These are phyloP conservation scores for Pestalotiopsis sp. DNA, from an alignment of 2,329 filamentous ascomycete species.

Conservation along the genomic window DNA sequence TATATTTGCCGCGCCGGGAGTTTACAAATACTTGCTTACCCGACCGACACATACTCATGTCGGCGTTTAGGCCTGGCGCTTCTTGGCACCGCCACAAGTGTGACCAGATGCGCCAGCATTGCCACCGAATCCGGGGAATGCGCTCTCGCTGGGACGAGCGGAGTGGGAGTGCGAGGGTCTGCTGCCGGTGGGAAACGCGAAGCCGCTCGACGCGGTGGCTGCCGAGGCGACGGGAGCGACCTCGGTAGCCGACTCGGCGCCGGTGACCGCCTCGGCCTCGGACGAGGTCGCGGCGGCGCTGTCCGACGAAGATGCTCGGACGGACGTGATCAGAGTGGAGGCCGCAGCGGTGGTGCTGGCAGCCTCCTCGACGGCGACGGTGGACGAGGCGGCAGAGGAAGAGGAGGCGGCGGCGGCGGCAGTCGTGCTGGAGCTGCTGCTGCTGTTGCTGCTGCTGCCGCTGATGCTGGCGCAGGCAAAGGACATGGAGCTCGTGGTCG, in stretches of 20 bases:
- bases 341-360: not conserved
- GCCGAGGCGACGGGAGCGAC: no score
- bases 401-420: conserved; percentile 7
- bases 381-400: not conserved
- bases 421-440: not conserved
- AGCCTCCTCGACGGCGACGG: not conserved
- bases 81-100: not conserved
- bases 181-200: not conserved
- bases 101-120: not conserved
- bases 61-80: not conserved
- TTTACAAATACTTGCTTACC: not conserved
- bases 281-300: not conserved
- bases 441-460: conserved; percentile 12
- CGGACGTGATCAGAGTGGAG: conserved; percentile 4
- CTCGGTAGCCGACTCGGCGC: no score
- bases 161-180: not conserved
- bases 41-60: not conserved
- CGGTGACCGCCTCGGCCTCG: not conserved
- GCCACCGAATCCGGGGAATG: not conserved
- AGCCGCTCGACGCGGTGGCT: not conserved
- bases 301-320: not conserved
- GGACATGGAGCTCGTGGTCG: conserved; percentile 46
- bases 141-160: not conserved
- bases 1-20: not conserved
- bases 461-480: conserved; percentile 49